Evolutionary conservation across 345 rosid genomes (phyloP).

Genomic region (Eucalyptus leucophloia): DNA sequence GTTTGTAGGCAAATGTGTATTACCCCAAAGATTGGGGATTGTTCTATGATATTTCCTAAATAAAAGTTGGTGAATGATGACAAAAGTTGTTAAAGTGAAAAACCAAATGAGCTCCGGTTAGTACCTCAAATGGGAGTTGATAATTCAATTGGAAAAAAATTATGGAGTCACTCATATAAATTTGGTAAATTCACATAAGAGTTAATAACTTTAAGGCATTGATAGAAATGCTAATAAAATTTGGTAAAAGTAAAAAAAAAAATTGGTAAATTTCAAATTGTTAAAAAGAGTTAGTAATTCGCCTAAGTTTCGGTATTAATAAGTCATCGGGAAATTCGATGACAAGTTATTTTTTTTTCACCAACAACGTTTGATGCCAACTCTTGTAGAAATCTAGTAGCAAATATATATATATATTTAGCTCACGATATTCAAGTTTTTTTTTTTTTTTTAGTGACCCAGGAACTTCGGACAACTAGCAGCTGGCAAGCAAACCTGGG

Average conservation of each 20-base stretch:
- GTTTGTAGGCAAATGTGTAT: background rate
- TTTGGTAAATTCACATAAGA: background rate
- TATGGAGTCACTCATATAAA: background rate
- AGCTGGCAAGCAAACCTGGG: too few species aligned
- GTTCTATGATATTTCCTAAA: background rate
- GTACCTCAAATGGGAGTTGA: background rate
- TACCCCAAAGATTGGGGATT: background rate
- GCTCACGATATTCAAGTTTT: background rate
- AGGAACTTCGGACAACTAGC: too few species aligned
- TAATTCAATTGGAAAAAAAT: background rate
- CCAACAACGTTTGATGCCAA: background rate
- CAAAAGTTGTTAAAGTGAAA: background rate
- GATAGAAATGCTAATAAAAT: background rate
- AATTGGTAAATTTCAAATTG: background rate
- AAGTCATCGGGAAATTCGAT: background rate
- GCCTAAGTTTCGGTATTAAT: background rate
- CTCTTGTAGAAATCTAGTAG: background rate
- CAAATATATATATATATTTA: background rate
- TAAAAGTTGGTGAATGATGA: background rate
- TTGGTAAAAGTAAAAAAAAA: background rate
- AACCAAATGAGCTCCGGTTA: background rate
- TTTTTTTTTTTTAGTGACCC: too few species aligned
- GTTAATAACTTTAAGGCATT: background rate
- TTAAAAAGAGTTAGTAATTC: background rate
- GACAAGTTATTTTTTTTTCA: background rate